Percentiles rank a stretch among this genome's conserved stretches.
These are phyloP conservation scores for Aspergillus novoparasiticus DNA, from an alignment of 2,329 filamentous ascomycete species.

Conservation along the genomic window DNA sequence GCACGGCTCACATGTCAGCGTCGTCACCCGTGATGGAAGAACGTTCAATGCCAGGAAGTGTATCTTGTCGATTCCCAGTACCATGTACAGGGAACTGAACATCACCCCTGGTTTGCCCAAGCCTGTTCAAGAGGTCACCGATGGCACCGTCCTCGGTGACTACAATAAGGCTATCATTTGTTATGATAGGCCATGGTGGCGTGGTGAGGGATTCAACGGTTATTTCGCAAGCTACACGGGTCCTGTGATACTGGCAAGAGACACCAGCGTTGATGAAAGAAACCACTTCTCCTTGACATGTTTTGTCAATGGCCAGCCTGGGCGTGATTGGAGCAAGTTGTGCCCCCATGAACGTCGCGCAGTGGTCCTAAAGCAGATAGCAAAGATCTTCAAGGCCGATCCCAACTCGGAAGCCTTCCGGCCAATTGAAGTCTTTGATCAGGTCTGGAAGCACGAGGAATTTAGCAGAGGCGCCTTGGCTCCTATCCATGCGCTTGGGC, in stretches of 20 bases:
- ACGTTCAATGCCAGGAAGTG: background rate
- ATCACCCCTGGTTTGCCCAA: background rate
- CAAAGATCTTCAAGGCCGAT: background rate
- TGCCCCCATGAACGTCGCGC: background rate
- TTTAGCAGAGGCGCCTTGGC: background rate
- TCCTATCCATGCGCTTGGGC: background rate
- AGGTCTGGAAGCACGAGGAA: background rate
- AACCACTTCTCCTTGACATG: background rate
- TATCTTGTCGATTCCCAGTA: background rate
- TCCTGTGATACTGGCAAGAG: background rate
- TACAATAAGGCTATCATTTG: background rate
- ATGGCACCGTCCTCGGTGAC: background rate
- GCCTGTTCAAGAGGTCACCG: background rate
- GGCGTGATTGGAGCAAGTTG: background rate
- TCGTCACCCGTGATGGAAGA: background rate
- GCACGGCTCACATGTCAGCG: background rate
- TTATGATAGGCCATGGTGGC: background rate
- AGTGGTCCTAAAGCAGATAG: background rate
- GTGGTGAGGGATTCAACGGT: background rate
- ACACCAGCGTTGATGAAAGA: background rate
- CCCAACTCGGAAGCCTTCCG: background rate
- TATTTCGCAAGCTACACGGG: background rate
- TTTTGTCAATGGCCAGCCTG: background rate
- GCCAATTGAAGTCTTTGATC: background rate
- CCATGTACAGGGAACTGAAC: background rate